These are phyloP conservation scores for Spergularia azorica DNA, from an alignment of 179 eudicot genomes.

Conservation along the genomic window DNA sequence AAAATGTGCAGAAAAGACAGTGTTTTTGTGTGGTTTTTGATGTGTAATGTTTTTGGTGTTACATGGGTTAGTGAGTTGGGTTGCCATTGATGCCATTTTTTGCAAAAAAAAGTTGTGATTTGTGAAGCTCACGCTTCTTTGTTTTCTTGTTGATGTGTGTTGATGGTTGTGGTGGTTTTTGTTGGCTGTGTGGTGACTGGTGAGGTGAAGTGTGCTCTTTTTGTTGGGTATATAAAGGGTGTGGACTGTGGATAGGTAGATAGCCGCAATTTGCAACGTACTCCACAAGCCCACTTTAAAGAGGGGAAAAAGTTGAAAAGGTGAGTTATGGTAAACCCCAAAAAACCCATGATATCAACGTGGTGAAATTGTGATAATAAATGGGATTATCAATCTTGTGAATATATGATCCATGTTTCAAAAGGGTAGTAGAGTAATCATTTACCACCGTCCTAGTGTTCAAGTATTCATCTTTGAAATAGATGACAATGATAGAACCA, in stretches of 20 bases:
- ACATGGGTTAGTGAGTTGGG: slow-evolving; percentile 4
- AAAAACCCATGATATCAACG: slow-evolving; percentile 14
- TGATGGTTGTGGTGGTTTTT: not conserved
- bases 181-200: not conserved
- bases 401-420: too few relatives aligned
- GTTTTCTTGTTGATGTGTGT: not conserved
- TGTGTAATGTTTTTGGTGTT: slow-evolving; percentile 10
- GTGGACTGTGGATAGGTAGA: not conserved
- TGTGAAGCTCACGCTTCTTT: not conserved
- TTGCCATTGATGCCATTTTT: slow-evolving; percentile 33
- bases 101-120: not conserved
- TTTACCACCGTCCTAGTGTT: too few relatives aligned
- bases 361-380: not conserved
- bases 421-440: too few relatives aligned
- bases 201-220: too few relatives aligned
- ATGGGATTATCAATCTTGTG: not conserved
- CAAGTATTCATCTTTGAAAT: too few relatives aligned
- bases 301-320: not conserved
- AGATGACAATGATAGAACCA: too few relatives aligned
- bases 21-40: not conserved
- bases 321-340: not conserved
- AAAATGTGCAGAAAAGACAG: not conserved
- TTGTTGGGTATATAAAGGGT: not conserved
- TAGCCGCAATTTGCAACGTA: slow-evolving; percentile 21
- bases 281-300: too few relatives aligned